Evolutionary conservation across 2,329 filamentous ascomycete genomes (phyloP).

Genomic region (Aspergillus pseudoterreus): DNA sequence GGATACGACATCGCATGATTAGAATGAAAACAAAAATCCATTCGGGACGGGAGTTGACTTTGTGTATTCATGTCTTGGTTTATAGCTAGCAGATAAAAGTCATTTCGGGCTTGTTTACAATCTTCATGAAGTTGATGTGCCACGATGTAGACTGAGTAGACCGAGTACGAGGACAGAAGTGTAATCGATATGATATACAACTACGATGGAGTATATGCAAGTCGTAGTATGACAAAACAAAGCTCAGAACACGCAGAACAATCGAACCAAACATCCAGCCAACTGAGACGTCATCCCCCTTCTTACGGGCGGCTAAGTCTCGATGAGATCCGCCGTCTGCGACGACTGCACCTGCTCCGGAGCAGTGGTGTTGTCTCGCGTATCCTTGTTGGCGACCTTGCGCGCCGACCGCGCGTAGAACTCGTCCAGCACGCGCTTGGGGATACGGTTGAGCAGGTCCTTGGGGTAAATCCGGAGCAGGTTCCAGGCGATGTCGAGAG

Average conservation of each 20-base stretch:
- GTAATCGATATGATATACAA: neutral
- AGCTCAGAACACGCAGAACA: too few relatives aligned
- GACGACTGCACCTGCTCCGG: too few relatives aligned
- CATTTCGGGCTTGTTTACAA: neutral
- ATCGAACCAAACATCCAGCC: too few relatives aligned
- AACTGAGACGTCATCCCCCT: too few relatives aligned
- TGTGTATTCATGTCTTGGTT: neutral
- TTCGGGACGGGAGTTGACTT: too few relatives aligned
- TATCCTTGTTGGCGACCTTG: conserved; percentile 46
- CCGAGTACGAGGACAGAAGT: neutral
- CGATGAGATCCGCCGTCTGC: too few relatives aligned
- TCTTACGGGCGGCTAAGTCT: too few relatives aligned
- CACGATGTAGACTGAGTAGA: too few relatives aligned
- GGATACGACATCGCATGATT: neutral
- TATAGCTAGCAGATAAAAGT: neutral
- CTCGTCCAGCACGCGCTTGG: conserved; percentile 76
- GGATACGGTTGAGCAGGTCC: conserved; percentile 94
- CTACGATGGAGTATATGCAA: too few relatives aligned
- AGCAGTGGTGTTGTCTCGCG: conserved; percentile 36
- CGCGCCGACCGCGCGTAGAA: conserved; percentile 64
- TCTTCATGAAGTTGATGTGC: neutral
- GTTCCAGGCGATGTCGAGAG: conserved; percentile 93
- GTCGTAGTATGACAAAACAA: too few relatives aligned
- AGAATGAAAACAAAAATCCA: neutral
- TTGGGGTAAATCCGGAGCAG: conserved; percentile 96